Base-by-base conservation (phyloP, 2,329 filamentous ascomycete genomes). In the Verticillium tricorpus region DNA sequence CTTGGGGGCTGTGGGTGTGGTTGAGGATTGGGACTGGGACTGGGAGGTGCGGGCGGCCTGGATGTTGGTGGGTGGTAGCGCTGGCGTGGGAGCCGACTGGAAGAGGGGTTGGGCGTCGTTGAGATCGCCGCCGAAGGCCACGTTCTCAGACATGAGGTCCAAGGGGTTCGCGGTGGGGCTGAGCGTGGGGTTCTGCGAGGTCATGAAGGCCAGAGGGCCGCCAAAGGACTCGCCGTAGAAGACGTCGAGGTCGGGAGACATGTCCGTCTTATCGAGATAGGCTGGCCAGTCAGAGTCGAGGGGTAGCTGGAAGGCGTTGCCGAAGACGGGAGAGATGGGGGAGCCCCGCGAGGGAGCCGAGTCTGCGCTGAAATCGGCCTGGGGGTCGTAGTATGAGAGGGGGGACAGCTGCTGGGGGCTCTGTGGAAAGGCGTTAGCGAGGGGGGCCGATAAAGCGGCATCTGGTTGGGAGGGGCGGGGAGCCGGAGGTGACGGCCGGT, bases 121-220 rank as follows among this genome's bases (percentile, higher is more conserved):
- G 59, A 69, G 61, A n/a, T 62, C 65, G 39, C 67, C 68, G 25
- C 63, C 62, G 25, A 73, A 71, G 25, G 64, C 61, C 11, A 70
- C 65, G 55, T 56, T 57, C 28, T 67, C 66, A 37, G 64, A 59
- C 58, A 64, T 58, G 54, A 76, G 71, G 32, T 74, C 71, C 65
- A 72, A 66, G 28, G 74, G 74, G 66, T 76, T 71, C 61, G 76
- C 69, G 35, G 70, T 70, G 5, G 75, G 72, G 69, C 72, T 77
- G 60, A 71, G 57, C 40, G 69, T 61, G 22, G 66, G 35, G 60
- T 68, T 66, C 57, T 71, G 67, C 15, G 70, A 63, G 11, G 67
- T 60, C 31, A 74, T 65, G 60, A 65, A 65, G 32, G 64, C 64
- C 28, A 72, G 58, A 9, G 70, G 67, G 60, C 67, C 71, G 65